Evolutionary conservation across 2,329 filamentous ascomycete genomes (phyloP).

Genomic region (Purpureocillium lavendulum): DNA sequence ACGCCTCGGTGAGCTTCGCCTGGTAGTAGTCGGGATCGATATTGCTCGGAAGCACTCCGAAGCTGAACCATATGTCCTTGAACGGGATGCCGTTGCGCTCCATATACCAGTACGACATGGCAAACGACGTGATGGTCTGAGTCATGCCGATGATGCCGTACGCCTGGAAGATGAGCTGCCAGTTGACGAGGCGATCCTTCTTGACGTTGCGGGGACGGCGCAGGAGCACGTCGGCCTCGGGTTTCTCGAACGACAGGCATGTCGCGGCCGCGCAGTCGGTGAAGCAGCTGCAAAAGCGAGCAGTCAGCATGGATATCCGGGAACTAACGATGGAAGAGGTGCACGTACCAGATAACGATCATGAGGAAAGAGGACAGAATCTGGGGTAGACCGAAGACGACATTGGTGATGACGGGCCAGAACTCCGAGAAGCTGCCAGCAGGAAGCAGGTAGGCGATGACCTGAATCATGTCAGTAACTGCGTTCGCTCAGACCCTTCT

Average conservation of each 20-base stretch:
- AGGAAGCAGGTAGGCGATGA: slow-evolving; percentile 61
- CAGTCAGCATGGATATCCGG: slow-evolving; percentile 5
- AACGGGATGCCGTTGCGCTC: slow-evolving; percentile 57
- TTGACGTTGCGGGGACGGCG: slow-evolving; percentile 60
- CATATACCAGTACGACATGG: slow-evolving; percentile 61
- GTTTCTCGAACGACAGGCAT: slow-evolving; percentile 66
- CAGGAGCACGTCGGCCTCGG: slow-evolving; percentile 66
- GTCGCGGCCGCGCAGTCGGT: slow-evolving; percentile 70
- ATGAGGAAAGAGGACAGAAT: slow-evolving; percentile 67
- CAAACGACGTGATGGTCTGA: slow-evolving; percentile 50
- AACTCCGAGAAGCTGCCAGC: slow-evolving; percentile 70
- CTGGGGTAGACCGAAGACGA: slow-evolving; percentile 64
- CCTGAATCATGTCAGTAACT: slow-evolving; percentile 5
- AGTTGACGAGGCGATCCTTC: slow-evolving; percentile 65
- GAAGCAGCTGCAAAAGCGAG: slow-evolving; percentile 46
- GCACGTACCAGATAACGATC: slow-evolving; percentile 50
- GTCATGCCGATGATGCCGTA: slow-evolving; percentile 64
- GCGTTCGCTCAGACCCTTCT: too few relatives aligned
- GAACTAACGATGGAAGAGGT: neutral
- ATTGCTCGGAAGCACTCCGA: slow-evolving; percentile 42
- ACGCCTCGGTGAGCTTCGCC: slow-evolving; percentile 52
- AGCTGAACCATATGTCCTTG: slow-evolving; percentile 57
- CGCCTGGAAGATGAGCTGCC: slow-evolving; percentile 62
- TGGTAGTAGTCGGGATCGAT: slow-evolving; percentile 47
- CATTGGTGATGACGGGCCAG: slow-evolving; percentile 66